These are phyloP conservation scores for Zangia roseola DNA, from an alignment of 768 basidiomycete genomes.

Conservation along the genomic window DNA sequence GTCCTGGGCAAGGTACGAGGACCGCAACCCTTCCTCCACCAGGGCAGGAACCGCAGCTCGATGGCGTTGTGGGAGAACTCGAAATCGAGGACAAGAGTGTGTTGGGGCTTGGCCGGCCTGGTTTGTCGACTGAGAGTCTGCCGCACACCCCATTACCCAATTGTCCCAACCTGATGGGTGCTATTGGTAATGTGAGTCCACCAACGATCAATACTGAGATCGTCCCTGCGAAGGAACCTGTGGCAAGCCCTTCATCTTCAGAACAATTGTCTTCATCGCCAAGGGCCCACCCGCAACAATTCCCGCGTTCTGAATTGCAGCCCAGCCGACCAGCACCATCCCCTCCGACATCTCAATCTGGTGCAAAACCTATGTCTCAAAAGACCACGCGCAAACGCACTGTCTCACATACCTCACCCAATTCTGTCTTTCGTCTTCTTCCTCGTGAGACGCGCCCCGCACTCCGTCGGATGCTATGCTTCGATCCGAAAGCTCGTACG, in stretches of 20 bases:
- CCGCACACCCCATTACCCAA: constrained; percentile 25
- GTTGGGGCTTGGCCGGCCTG: constrained; percentile 71
- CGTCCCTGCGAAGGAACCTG: background rate
- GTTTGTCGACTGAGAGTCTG: constrained; percentile 71
- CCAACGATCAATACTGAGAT: constrained; percentile 3
- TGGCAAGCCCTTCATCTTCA: background rate
- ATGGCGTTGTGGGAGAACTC: background rate
- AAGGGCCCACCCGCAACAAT: constrained; percentile 5
- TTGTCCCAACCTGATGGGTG: background rate
- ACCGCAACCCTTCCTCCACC: constrained; percentile 36
- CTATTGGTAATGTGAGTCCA: background rate
- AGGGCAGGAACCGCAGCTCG: constrained; percentile 3
- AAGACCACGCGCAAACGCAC: constrained; percentile 27
- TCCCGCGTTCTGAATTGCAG: constrained; percentile 16
- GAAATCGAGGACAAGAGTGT: constrained; percentile 65
- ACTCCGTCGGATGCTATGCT: constrained; percentile 89
- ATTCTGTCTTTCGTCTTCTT: constrained; percentile 94
- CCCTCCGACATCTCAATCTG: constrained; percentile 17
- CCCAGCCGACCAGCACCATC: constrained; percentile 28
- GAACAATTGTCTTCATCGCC: constrained; percentile 9
- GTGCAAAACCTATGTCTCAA: constrained; percentile 43
- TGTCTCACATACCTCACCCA: constrained; percentile 37
- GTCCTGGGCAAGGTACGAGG: constrained; percentile 23
- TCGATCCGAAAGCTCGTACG: constrained; percentile 86
- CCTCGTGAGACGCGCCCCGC: constrained; percentile 91